Conservation (phyloP, 306 rosid genomes). For the Clitoria ternatea region DNA sequence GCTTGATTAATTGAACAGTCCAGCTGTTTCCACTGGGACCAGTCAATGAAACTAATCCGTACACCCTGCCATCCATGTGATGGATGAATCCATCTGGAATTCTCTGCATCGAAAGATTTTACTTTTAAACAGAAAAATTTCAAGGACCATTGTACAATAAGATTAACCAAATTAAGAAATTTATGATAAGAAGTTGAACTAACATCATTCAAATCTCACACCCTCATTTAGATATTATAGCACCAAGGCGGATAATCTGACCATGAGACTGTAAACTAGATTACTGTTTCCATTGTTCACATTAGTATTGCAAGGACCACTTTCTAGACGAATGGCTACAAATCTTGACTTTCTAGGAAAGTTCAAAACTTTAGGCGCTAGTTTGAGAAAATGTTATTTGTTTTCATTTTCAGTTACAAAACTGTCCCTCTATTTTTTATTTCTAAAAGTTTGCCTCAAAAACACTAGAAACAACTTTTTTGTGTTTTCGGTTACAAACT, state of each 20-base stretch:
- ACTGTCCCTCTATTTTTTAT: too few species aligned
- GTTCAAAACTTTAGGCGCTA: too few species aligned
- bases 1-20: slow-evolving; percentile 54
- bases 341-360: background rate
- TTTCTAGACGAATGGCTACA: background rate
- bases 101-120: slow-evolving; percentile 52
- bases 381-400: too few species aligned
- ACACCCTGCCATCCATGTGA: slow-evolving; percentile 55
- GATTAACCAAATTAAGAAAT: background rate
- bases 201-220: background rate
- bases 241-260: background rate
- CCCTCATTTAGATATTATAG: background rate
- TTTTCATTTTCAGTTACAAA: too few species aligned
- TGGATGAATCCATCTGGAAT: slow-evolving; percentile 55
- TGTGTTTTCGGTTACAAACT: too few species aligned
- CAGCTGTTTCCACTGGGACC: slow-evolving; percentile 84
- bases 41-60: slow-evolving; percentile 51
- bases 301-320: background rate
- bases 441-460: too few species aligned
- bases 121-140: background rate
- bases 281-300: background rate
- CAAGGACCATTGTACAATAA: slow-evolving; percentile 2
- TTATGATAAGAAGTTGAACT: background rate
- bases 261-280: background rate
- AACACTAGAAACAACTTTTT: too few species aligned